Evolutionary conservation across 139 green algal species (phyloP), one percentile per base, ranked within the genome.

Genomic region (Prasinococcaceae sp.): DNA sequence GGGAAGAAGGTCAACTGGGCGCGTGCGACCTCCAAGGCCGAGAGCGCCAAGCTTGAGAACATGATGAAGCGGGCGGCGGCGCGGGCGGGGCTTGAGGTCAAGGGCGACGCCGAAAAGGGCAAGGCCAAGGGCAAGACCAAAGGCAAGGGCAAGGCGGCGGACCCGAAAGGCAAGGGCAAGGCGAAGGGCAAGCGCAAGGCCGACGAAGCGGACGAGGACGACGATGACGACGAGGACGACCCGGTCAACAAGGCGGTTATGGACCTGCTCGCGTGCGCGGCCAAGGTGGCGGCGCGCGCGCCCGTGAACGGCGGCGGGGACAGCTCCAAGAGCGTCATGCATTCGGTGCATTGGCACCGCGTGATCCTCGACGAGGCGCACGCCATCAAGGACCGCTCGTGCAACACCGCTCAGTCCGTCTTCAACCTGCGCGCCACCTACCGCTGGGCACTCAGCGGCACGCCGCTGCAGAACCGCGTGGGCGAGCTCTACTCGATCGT

Each of bases 401-500:
- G 63, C 61, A 82, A 65, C 59, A 94, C 83, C 0, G 79, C 87
- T 4, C 74, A 86, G 53, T 77, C 84, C 0, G 79, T 90, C 14
- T 93, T 93, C 61, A 75, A 67, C 22, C 75, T 95, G n/a, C 38
- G 43, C 30, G 47, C 55, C 50, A 37, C 70, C 38, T 81, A 76
- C 64, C 70, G 74, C 48, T 94, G 86, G 84, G 79, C 75, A 0
- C 71, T 95, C 25, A 77, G 46, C 36, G 84, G 84, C 27, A 93
- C 82, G 23, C 84, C 84, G 3, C 70, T 92, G 41, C 60, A 93
- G 66, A 92, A 94, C 75, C 65, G 81, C 6, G 83, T 90, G 42
- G 70, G 70, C 10, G 87, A 95, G 82, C 77, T 95, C 22, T 96
- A 94, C 75, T 83, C 66, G 40, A 73, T 93, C 44, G 73, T 93